These are phyloP conservation scores for Erythrobasidium hasegawianum DNA, from an alignment of 1,284 basidiomycete genomes.

Conservation along the genomic window DNA sequence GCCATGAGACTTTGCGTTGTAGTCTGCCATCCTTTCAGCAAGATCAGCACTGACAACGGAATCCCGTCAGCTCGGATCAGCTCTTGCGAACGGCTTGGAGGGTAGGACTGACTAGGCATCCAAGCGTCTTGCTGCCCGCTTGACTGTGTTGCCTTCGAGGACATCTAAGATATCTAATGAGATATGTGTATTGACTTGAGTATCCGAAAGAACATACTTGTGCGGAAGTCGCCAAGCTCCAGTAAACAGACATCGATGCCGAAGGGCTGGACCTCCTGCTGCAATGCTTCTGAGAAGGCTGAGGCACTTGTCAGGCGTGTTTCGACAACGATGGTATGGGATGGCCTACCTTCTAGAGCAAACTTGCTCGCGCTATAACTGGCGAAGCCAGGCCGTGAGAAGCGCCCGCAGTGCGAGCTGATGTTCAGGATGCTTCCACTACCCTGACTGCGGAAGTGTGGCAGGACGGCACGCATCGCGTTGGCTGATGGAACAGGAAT, in stretches of 20 bases:
- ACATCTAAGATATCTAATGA: no score
- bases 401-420: conserved; percentile 20
- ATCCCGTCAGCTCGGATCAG: no score
- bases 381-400: conserved; percentile 8
- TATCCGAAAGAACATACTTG: no score
- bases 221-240: conserved; percentile 24
- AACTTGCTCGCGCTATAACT: conserved; percentile 23
- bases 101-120: conserved; percentile 17
- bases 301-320: neutral
- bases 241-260: conserved; percentile 20
- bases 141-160: conserved; percentile 11
- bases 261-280: conserved; percentile 5
- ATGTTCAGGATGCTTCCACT: conserved; percentile 16
- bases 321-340: neutral
- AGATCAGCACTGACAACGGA: conserved; percentile 12
- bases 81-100: no score
- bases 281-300: conserved; percentile 15
- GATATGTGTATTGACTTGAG: no score
- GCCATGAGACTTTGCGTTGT: conserved; percentile 9
- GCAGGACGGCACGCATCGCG: conserved; percentile 9
- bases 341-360: conserved; percentile 14
- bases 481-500: no score
- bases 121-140: conserved; percentile 8
- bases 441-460: conserved; percentile 7
- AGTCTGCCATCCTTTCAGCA: conserved; percentile 14